Evolutionary conservation across 169 alveolate genomes (phyloP), one percentile per base, ranked within the genome.

Genomic region (Hepatocystis sp.): DNA sequence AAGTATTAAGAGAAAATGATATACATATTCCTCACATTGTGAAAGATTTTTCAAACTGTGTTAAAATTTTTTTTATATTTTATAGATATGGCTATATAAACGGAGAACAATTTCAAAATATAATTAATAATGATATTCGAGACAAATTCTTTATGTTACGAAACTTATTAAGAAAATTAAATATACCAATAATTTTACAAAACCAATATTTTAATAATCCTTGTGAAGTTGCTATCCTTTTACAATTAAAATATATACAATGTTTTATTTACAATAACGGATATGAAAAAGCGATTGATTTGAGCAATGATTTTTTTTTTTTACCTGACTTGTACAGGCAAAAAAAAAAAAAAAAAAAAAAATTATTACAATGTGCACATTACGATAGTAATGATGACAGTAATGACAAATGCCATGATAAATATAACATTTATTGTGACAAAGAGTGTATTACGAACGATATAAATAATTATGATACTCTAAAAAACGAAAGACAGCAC

Each of bases 201-300:
- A 71, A 55, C 44, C 51, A 42, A 23, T 71, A 71, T 27, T 36
- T 71, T 15, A 71, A 56, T 58, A 71, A 71, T 42, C 86, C 86
- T 47, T 71, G 66, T 36, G 86, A 71, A 71, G 64, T 71, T 56
- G 86, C 71, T 42, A 55, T 71, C 58, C 60, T 71, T 71, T 51
- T 71, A 32, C 86, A 71, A 42, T 32, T 71, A 56, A 71, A 71
- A 71, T 71, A 56, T 40, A 71, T 71, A 10, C 71, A 71, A n/a
- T 56, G 40, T 61, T 71, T 71, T 49, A 71, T 71, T 21, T 61
- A 51, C 28, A 56, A 44, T 13, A 61, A 71, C 21, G 86, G 58
- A 46, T 67, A 67, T 52, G 66, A 52, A 67, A 67, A 46, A 51
- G 66, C 85, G 10, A 67, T 67, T 67, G 60, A 67, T 52, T 52